phyloP scores from a whole-genome alignment of 2,329 filamentous ascomycete genomes.

The Fusarium sp. region DNA sequence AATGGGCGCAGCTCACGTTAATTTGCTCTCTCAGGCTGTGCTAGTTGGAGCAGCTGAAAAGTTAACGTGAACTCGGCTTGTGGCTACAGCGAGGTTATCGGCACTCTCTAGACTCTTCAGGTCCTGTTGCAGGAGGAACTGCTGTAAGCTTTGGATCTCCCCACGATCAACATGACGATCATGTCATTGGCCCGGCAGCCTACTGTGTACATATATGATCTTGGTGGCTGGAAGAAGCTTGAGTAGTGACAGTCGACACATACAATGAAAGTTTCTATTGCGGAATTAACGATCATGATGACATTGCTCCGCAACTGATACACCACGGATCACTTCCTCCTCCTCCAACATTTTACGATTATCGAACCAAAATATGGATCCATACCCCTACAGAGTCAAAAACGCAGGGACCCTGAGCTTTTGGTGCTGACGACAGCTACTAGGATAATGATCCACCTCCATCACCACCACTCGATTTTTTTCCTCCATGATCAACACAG shows the following conservation, averaged over 20 bases:
- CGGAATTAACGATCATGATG: slow-evolving; percentile 16
- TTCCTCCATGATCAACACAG: slow-evolving; percentile 16
- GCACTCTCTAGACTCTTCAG: background rate
- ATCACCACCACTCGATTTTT: slow-evolving; percentile 25
- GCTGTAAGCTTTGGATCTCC: slow-evolving; percentile 13
- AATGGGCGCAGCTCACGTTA: slow-evolving; percentile 33
- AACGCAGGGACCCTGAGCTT: slow-evolving; percentile 25
- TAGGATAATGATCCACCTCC: slow-evolving; percentile 24
- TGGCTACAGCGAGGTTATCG: background rate
- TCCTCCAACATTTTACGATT: background rate
- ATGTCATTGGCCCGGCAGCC: slow-evolving; percentile 36
- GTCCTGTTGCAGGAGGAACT: background rate
- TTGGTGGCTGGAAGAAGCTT: slow-evolving; percentile 21
- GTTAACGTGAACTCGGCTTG: slow-evolving; percentile 1
- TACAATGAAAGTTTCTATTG: slow-evolving; percentile 12
- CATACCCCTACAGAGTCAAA: background rate
- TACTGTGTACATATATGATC: background rate
- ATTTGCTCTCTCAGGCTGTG: slow-evolving; percentile 21
- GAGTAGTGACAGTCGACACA: background rate
- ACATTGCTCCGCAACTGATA: slow-evolving; percentile 10
- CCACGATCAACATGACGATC: slow-evolving; percentile 34
- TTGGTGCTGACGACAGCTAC: slow-evolving; percentile 42
- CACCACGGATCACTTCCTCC: background rate
- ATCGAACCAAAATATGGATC: slow-evolving; percentile 10
- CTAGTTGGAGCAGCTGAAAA: slow-evolving; percentile 20